phyloP scores from a whole-genome alignment of 1,284 basidiomycete species.

The Pisolithus thermaeus region DNA sequence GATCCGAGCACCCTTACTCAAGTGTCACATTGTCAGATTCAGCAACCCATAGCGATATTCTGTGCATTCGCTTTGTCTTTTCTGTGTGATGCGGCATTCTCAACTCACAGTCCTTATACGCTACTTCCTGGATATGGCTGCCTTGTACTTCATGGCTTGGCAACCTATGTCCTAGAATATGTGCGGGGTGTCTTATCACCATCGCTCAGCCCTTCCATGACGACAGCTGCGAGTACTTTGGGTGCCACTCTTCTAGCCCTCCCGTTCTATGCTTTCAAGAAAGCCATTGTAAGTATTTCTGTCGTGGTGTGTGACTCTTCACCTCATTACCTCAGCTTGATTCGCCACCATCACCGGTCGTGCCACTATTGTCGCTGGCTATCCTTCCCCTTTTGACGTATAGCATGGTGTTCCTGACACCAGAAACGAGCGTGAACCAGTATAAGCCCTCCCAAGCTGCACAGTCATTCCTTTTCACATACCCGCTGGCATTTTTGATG shows the following conservation, averaged over 20 bases:
- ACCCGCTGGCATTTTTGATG: conserved; percentile 39
- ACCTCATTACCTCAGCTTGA: conserved; percentile 30
- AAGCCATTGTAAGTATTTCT: conserved; percentile 44
- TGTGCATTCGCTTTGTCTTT: conserved; percentile 44
- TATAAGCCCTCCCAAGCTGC: conserved; percentile 42
- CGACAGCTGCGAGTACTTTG: conserved; percentile 48
- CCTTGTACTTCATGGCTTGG: conserved; percentile 49
- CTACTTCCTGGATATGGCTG: conserved; percentile 61
- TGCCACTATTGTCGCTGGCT: conserved; percentile 50
- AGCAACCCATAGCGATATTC: conserved; percentile 40
- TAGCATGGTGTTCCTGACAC: conserved; percentile 50
- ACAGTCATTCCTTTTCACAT: conserved; percentile 52
- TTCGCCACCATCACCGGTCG: conserved; percentile 31
- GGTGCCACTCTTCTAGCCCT: conserved; percentile 59
- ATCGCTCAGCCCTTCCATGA: conserved; percentile 47
- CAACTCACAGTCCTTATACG: conserved; percentile 37
- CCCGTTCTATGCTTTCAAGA: conserved; percentile 56
- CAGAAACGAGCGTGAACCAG: conserved; percentile 44
- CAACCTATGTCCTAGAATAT: conserved; percentile 57
- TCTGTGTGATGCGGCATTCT: conserved; percentile 49
- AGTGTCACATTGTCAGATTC: conserved; percentile 29
- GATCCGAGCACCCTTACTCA: conserved; percentile 4
- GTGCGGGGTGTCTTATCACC: conserved; percentile 52
- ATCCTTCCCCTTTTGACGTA: conserved; percentile 57
- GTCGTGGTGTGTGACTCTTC: neutral